A percentile compares a stretch with the other conserved stretches of the same genome.
These are phyloP conservation scores for Lactarius hatsudake DNA, from an alignment of 768 basidiomycete species.

Conservation along the genomic window DNA sequence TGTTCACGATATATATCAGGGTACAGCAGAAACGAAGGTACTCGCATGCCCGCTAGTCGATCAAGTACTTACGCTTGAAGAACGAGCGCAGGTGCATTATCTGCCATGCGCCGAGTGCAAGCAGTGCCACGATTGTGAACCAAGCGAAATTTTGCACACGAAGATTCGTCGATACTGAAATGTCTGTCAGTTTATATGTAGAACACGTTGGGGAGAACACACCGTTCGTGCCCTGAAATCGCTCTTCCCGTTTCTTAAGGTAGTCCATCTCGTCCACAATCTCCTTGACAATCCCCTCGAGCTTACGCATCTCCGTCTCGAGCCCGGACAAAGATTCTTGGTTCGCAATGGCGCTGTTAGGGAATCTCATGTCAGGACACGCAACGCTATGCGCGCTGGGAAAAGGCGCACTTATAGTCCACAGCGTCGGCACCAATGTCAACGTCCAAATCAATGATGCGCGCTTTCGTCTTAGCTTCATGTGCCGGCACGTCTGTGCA, in stretches of 20 bases:
- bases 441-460: conserved; percentile 88
- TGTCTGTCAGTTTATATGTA: not conserved
- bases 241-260: conserved; percentile 84
- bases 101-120: conserved; percentile 89
- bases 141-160: conserved; percentile 93
- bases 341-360: conserved; percentile 88
- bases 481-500: conserved; percentile 32
- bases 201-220: conserved; percentile 33
- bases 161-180: conserved; percentile 80
- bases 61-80: conserved; percentile 95
- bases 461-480: conserved; percentile 48
- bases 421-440: conserved; percentile 98
- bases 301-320: conserved; percentile 97
- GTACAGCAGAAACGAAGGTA: conserved; percentile 8
- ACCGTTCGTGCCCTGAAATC: conserved; percentile 89
- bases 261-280: conserved; percentile 92
- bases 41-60: conserved; percentile 46
- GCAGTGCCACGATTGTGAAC: conserved; percentile 76
- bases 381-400: not conserved
- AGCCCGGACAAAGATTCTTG: conserved; percentile 94
- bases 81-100: conserved; percentile 90
- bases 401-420: conserved; percentile 85
- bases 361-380: conserved; percentile 10
- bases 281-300: conserved; percentile 93
- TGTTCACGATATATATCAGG: conserved; percentile 6